Conservation (phyloP, 345 rosid species). For the Eucalyptus pauciflora region DNA sequence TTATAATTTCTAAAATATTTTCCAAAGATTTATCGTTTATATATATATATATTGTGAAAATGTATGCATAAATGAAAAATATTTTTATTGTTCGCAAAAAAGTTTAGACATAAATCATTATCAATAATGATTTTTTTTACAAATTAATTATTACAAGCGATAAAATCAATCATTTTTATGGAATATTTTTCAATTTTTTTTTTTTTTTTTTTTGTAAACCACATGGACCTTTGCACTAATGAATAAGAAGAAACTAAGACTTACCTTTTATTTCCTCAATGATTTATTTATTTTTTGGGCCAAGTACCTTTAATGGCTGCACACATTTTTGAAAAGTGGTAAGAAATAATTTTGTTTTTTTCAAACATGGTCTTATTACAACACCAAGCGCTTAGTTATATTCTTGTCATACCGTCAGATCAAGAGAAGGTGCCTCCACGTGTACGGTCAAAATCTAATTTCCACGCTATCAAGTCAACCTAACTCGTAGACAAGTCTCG, state of each 20-base stretch:
- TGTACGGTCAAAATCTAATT: too few relatives aligned
- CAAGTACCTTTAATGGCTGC: background rate
- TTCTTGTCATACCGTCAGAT: background rate
- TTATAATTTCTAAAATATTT: too few relatives aligned
- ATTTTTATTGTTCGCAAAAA: too few relatives aligned
- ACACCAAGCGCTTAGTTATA: background rate
- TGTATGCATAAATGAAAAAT: fast-evolving
- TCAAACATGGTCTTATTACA: background rate
- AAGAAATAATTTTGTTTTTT: background rate
- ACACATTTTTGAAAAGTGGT: background rate
- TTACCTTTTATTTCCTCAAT: background rate
- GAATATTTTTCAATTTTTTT: background rate
- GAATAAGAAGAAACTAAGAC: background rate
- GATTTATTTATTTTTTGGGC: background rate
- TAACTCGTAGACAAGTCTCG: too few relatives aligned
- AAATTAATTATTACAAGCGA: background rate
- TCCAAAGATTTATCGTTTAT: too few relatives aligned
- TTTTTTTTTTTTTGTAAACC: fast-evolving
- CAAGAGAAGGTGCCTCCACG: background rate
- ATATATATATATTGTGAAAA: too few relatives aligned
- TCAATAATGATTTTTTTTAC: too few relatives aligned
- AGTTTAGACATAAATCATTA: too few relatives aligned
- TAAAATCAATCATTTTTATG: background rate
- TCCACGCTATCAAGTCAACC: too few relatives aligned
- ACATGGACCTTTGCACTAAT: background rate